phyloP scores from a whole-genome alignment of 192 early-diverging fungal species.

The Mortierella hygrophila region DNA sequence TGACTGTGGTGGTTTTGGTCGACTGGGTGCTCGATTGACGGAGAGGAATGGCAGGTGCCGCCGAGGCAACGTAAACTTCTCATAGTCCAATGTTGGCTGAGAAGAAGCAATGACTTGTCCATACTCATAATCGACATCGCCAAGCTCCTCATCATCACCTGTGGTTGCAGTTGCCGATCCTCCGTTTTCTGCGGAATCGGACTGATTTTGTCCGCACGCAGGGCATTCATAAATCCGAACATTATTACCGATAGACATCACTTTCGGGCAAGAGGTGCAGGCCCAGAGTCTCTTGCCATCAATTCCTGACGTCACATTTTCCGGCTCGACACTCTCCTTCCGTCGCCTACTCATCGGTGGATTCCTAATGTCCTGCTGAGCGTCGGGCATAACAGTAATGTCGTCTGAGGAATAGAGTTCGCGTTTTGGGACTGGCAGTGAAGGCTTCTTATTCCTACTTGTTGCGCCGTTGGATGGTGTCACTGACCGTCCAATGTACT shows the following conservation, averaged over 20 bases:
- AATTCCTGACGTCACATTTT: neutral
- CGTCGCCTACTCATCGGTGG: neutral
- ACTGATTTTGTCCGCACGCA: conserved; percentile 1
- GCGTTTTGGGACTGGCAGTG: neutral
- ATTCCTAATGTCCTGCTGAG: neutral
- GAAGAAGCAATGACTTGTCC: conserved; percentile 6
- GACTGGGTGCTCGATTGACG: neutral
- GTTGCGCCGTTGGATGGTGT: neutral
- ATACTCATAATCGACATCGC: neutral
- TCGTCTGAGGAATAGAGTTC: neutral
- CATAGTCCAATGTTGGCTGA: conserved; percentile 13
- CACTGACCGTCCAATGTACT: neutral
- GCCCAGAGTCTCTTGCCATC: neutral
- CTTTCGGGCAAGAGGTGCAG: neutral
- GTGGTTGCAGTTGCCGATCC: neutral
- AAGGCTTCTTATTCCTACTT: neutral
- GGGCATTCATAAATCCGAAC: neutral
- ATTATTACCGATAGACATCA: neutral
- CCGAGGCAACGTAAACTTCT: neutral
- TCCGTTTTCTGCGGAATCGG: neutral
- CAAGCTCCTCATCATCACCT: neutral
- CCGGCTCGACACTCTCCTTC: neutral
- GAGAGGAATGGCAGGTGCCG: neutral
- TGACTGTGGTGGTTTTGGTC: neutral
- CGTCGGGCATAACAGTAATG: neutral